These are phyloP conservation scores for Grifola frondosa DNA, from an alignment of 1,284 basidiomycete species.

Conservation along the genomic window DNA sequence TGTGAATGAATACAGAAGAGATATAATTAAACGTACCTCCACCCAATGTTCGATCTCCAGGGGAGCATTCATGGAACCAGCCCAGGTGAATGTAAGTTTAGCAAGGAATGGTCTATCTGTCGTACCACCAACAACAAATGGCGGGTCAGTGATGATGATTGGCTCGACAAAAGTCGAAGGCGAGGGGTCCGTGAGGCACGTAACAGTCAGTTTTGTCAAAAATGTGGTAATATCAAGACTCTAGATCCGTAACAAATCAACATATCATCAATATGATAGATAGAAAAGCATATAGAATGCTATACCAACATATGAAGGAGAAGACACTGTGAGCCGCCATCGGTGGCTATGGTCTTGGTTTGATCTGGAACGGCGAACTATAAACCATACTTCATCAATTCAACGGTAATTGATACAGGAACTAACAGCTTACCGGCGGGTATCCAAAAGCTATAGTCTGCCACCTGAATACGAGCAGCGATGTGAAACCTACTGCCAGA, in stretches of 20 bases:
- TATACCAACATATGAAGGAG: conserved; percentile 68
- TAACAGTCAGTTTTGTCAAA: conserved; percentile 50
- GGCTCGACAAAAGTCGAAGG: conserved; percentile 36
- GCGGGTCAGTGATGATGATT: conserved; percentile 43
- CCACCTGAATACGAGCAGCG: conserved; percentile 55
- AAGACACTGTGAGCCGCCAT: conserved; percentile 68
- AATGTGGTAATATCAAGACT: conserved; percentile 54
- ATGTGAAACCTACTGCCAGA: conserved; percentile 63
- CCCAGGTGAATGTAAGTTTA: conserved; percentile 54
- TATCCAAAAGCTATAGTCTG: conserved; percentile 65
- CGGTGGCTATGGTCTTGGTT: conserved; percentile 52
- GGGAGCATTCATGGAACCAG: conserved; percentile 37
- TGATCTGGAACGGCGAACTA: conserved; percentile 44
- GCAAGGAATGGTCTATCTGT: conserved; percentile 65
- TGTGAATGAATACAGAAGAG: neutral
- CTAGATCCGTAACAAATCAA: conserved; percentile 31
- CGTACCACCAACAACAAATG: conserved; percentile 58
- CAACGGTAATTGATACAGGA: neutral
- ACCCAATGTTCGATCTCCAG: conserved; percentile 72
- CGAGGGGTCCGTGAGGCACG: conserved; percentile 41
- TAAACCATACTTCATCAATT: conserved; percentile 1
- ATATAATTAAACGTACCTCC: conserved; percentile 46
- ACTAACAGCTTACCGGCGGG: conserved; percentile 45
- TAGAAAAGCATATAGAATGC: neutral
- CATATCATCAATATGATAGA: too few relatives aligned